A percentile compares a stretch with the other conserved stretches of the same genome.
Evolutionary conservation across 164 flowering plant genomes (phyloP).

Genomic region (Berberis thunbergii): DNA sequence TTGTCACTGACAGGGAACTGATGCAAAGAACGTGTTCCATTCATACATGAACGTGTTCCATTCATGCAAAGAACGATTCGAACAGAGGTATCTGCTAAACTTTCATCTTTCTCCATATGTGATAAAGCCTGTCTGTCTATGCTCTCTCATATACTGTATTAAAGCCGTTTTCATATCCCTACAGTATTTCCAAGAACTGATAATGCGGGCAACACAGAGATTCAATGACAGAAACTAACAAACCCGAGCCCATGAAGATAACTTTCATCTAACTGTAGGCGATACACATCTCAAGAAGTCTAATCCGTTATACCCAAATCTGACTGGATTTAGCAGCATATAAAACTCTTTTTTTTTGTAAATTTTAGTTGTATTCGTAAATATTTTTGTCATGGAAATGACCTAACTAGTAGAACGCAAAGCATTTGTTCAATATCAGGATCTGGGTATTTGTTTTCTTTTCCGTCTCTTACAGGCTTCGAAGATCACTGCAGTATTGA

Average conservation of each 20-base stretch:
- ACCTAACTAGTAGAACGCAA: too few species aligned
- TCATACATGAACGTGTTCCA: constrained; percentile 75
- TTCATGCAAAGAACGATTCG: constrained; percentile 80
- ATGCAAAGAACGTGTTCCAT: constrained; percentile 40
- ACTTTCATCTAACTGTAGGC: background rate
- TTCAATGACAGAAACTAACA: background rate
- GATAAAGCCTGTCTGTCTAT: background rate
- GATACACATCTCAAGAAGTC: too few species aligned
- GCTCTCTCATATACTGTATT: background rate
- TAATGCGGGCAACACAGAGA: constrained; percentile 36
- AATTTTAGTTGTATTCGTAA: too few species aligned
- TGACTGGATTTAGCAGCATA: too few species aligned
- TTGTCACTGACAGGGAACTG: constrained; percentile 37
- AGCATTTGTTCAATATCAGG: too few species aligned
- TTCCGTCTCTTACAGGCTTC: too few species aligned
- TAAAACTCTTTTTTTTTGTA: too few species aligned
- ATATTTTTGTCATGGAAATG: too few species aligned
- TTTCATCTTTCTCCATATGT: background rate
- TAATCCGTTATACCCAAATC: too few species aligned
- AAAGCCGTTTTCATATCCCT: constrained; percentile 72
- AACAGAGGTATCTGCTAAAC: constrained; percentile 54
- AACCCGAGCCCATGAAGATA: background rate
- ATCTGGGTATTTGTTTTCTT: too few species aligned
- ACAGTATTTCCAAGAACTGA: constrained; percentile 84
- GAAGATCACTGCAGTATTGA: too few species aligned